These are phyloP conservation scores for Yarrowia divulgata DNA, from an alignment of 805 yeast species.

Conservation along the genomic window DNA sequence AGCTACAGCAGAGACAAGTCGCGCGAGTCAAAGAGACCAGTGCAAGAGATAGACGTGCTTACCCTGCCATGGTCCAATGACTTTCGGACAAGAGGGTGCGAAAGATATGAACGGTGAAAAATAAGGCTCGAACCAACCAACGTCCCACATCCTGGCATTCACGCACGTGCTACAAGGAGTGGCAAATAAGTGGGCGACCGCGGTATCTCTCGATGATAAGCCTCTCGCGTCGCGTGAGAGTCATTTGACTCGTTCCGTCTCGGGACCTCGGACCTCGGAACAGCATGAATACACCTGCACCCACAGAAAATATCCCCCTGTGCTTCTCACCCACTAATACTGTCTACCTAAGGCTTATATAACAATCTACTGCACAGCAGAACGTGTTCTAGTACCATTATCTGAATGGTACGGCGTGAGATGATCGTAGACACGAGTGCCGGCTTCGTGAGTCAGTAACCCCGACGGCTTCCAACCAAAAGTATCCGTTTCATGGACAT, in stretches of 20 bases:
- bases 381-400: no score
- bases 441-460: no score
- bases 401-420: no score
- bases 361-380: neutral
- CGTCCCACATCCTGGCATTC: constrained; percentile 9
- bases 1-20: neutral
- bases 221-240: neutral
- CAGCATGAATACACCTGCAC: no score
- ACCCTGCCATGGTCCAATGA: neutral
- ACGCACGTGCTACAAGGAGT: neutral
- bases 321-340: neutral
- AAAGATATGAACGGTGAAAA: neutral
- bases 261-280: no score
- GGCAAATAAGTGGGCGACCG: neutral
- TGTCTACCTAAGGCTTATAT: neutral
- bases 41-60: neutral
- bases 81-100: neutral
- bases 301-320: no score
- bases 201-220: neutral
- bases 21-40: neutral
- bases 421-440: no score
- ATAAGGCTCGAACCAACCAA: constrained; percentile 10
- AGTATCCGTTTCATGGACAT: neutral
- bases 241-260: neutral
- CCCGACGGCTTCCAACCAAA: no score